Evolutionary conservation across 2,329 filamentous ascomycete species (phyloP), one percentile per base, ranked within the genome.

Genomic region (Aspergillus niger): DNA sequence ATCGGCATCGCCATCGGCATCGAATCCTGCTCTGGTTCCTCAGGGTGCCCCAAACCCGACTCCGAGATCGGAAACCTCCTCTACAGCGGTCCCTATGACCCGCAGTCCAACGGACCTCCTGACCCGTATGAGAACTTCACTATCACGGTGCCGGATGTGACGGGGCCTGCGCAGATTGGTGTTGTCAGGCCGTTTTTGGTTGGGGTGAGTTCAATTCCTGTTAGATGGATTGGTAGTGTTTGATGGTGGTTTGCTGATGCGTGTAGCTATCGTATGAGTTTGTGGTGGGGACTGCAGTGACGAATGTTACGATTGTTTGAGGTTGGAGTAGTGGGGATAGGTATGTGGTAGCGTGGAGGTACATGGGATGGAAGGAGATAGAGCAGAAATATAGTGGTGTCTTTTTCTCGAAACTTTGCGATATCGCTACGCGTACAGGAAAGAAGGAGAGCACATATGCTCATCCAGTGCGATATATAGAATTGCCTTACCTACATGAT

Each of bases 1-100:
- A 41, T 53, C 51, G 51, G 51, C 11, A 36, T 53, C 51, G 51
- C 30, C 4, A 41, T 53, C 15, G 51, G 51, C 3, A 41, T 53
- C 22, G 20, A 41, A 41, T 28, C 51, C 51, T 53, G 51, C 51
- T 36, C 30, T 36, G 13, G n/a, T 5, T 13, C 4, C 32, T 36
- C 32, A 2, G 39, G 22, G 15, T 39, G 51, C 11, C 22, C 51
- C 22, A 2, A 17, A 6, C 51, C 51, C 8, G 15, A 36, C 15
- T 32, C 20, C 0, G 15, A 22, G 6, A 20, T 53, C 0, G 32
- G 39, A 13, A 26, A 36, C 3, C 20, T 53, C 3, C 17, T 41
- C 36, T 53, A 53, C 32, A 41, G 8, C 3, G 51, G 51, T 0
- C 20, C 30, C 5, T 53, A n/a, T 11, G 51, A 39, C 5, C 51